Evolutionary conservation across 2,329 filamentous ascomycete species (phyloP), one percentile per base, ranked within the genome.

Genomic region (Apiospora aurea): DNA sequence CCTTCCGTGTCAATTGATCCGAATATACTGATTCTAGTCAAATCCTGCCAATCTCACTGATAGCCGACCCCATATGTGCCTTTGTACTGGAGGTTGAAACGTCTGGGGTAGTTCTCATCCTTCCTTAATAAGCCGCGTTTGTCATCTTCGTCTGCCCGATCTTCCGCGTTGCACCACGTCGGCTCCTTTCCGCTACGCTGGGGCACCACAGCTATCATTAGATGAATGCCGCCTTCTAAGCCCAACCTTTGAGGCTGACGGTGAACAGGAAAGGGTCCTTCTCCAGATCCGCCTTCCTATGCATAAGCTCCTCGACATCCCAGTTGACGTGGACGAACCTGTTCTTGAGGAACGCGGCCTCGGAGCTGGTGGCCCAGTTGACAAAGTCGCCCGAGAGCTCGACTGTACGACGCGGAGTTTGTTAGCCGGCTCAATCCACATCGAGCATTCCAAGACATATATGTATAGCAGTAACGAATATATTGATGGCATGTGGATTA

Each of bases 321-420:
- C 81, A 83, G 44, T 81, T 81, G 18, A 77, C 76, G 76, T 78
- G 81, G 1, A 82, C 72, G 34, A 80, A 77, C 53, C 79, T 80
- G 8, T 78, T 76, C 64, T 77, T 79, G 24, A 83, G 72, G 49
- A 83, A 83, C 11, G 68, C 72, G 6, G 81, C 81, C 70, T 83
- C 79, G 0, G 76, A 74, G 26, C 75, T 78, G 5, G 78, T 77
- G 24, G 79, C 70, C 81, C 81, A 83, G 21, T 82, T 77, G 24
- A 74, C 53, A 46, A 83, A 83, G 53, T 78, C 72, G 3, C 73
- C 81, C 0, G 81, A 75, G 14, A 83, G 75, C n/a, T 68, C 72
- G 16, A 72, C 43, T 5, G 69, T 38, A 5, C 3, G 34, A 38
- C 4, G 34, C n/a, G 1, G 34, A 38, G 2, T 8, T 38, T 38